Evolutionary conservation across 495 filamentous ascomycete species (phyloP), one percentile per base, ranked within the genome.

Genomic region (Talaromyces trachyspermus): DNA sequence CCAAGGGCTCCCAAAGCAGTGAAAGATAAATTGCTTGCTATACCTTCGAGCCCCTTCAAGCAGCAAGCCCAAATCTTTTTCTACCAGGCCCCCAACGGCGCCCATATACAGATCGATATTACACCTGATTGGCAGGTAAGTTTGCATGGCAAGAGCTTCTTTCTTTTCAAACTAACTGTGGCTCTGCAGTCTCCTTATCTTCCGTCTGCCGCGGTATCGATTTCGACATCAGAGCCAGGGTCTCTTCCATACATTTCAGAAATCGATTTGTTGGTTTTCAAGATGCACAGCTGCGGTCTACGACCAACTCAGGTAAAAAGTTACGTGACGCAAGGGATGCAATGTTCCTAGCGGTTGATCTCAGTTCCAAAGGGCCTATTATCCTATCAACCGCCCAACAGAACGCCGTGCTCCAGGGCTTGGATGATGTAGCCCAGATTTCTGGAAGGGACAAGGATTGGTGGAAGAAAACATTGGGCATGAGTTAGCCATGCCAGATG

Each of bases 11-110:
- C 44, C 10, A 37, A 38, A 38, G 17, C 44, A 36, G 44, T 47
- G 8, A 47, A 47, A 47, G 44, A 47, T 15, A 47, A 47, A 24
- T 19, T 47, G 24, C 44, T 47, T 38, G 46, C 35, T 15, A 49
- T 40, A 9, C 46, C 33, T n/a, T 25, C 35, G 14, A 27, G 35
- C 18, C 35, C 46, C 10, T 49, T 49, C 26, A 29, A 39, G 12
- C 46, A 49, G 46, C 33, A 49, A 24, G 32, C 46, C 2, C 35
- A 49, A 37, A 33, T 47, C 4, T 47, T 47, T 47, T 37, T 37
- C 14, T 47, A 47, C 30, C 30, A 38, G 15, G 24, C 23, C 4
- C 30, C 27, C 4, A 37, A 37, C 30, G 44, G 44, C 32, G 35
- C 30, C 17, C 26, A 19, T 37, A 47, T 47, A 6, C 44, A 47